Conservation (phyloP, 495 filamentous ascomycete genomes). For the Talaromyces wortmannii region DNA sequence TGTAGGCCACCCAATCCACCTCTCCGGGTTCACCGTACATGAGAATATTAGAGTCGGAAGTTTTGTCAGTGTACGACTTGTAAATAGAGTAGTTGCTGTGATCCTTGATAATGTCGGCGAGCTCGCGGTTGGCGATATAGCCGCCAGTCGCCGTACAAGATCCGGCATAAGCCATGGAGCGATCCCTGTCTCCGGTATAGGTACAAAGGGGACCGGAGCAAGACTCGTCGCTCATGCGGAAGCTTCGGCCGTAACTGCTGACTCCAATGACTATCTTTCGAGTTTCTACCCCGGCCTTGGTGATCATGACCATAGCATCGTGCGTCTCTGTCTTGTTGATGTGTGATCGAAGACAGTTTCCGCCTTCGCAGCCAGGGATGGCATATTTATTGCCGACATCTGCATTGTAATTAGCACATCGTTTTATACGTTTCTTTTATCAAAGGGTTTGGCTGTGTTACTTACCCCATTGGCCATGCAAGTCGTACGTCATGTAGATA, state of each 20-base stretch:
- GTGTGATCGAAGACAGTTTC: slow-evolving; percentile 30
- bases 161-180: too few relatives aligned
- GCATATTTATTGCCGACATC: slow-evolving; percentile 7
- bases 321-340: slow-evolving; percentile 28
- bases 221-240: slow-evolving; percentile 22
- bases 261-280: slow-evolving; percentile 29
- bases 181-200: neutral
- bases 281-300: slow-evolving; percentile 30
- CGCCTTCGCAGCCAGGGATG: slow-evolving; percentile 15
- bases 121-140: too few relatives aligned
- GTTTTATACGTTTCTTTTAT: too few relatives aligned
- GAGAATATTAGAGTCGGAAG: too few relatives aligned
- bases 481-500: slow-evolving; percentile 29
- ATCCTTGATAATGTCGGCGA: too few relatives aligned
- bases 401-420: too few relatives aligned
- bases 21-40: too few relatives aligned
- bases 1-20: too few relatives aligned
- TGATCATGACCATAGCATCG: slow-evolving; percentile 28
- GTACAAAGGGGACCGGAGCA: neutral
- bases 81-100: too few relatives aligned
- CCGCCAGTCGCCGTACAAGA: too few relatives aligned
- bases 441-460: too few relatives aligned
- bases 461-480: slow-evolving; percentile 21
- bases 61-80: too few relatives aligned
- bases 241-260: slow-evolving; percentile 29